Conservation (phyloP, 176 grass and related monocot genomes). For the Cymbopogon citratus region DNA sequence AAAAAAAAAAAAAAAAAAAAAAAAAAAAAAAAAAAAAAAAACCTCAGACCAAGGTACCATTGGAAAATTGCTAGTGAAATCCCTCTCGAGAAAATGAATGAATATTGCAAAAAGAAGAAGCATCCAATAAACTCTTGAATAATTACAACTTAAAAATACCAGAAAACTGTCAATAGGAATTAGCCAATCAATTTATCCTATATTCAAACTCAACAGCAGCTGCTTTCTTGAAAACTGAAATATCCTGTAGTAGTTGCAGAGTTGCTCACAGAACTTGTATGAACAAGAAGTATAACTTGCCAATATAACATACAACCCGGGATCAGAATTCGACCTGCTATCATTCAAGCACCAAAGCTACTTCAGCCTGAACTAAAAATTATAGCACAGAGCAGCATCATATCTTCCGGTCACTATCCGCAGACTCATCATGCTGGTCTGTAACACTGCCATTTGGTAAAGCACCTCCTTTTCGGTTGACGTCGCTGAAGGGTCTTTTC, state of each 20-base stretch:
- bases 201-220: neutral
- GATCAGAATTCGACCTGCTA: neutral
- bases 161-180: neutral
- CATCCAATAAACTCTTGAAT: neutral
- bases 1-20: too few species aligned
- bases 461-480: too few species aligned
- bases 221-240: neutral
- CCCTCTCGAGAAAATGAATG: neutral
- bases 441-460: too few species aligned
- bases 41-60: neutral
- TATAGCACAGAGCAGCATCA: too few species aligned
- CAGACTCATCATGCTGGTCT: too few species aligned
- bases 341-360: too few species aligned
- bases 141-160: neutral
- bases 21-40: too few species aligned
- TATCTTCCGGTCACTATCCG: too few species aligned
- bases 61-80: neutral
- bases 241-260: neutral
- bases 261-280: slow-evolving; percentile 2
- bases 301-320: slow-evolving; percentile 2
- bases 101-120: neutral
- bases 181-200: neutral
- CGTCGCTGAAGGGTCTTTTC: too few species aligned
- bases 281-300: slow-evolving; percentile 16
- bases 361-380: too few species aligned